These are phyloP conservation scores for Spathaspora girioi DNA, from an alignment of 805 yeast genomes.

Conservation along the genomic window DNA sequence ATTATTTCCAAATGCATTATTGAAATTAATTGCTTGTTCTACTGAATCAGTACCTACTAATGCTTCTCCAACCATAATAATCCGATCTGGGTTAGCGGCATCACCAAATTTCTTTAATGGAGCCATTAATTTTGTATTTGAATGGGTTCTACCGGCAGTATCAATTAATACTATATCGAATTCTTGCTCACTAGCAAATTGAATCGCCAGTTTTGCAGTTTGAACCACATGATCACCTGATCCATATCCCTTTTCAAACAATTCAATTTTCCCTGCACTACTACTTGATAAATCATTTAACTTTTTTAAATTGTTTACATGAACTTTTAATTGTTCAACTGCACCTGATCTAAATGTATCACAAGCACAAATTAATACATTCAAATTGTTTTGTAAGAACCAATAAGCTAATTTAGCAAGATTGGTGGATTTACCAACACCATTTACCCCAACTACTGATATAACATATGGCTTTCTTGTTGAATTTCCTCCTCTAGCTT, in stretches of 20 bases:
- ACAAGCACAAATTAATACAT: slow-evolving; percentile 90
- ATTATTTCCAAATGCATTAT: slow-evolving; percentile 84
- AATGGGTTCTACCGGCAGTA: slow-evolving; percentile 97
- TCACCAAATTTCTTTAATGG: slow-evolving; percentile 93
- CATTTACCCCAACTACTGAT: slow-evolving; percentile 96
- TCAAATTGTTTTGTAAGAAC: slow-evolving; percentile 85
- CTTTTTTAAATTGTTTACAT: slow-evolving; percentile 76
- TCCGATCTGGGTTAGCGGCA: slow-evolving; percentile 92
- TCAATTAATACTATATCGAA: slow-evolving; percentile 90
- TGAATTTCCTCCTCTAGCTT: slow-evolving; percentile 14
- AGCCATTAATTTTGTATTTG: slow-evolving; percentile 92
- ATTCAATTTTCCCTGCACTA: slow-evolving; percentile 51
- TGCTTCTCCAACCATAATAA: slow-evolving; percentile 98
- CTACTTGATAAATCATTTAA: slow-evolving; percentile 49
- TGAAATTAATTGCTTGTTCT: slow-evolving; percentile 89
- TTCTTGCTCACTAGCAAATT: slow-evolving; percentile 62
- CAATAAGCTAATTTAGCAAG: slow-evolving; percentile 92
- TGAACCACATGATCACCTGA: slow-evolving; percentile 92
- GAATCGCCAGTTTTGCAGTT: slow-evolving; percentile 87
- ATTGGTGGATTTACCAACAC: slow-evolving; percentile 96
- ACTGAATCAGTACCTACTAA: slow-evolving; percentile 97
- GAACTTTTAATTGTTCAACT: slow-evolving; percentile 94
- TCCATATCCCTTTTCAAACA: slow-evolving; percentile 94
- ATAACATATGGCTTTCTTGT: slow-evolving; percentile 75
- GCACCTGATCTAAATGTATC: slow-evolving; percentile 98